phyloP scores from a whole-genome alignment of 371 early-diverging fungal species.

The Capillidium rhysosporum region DNA sequence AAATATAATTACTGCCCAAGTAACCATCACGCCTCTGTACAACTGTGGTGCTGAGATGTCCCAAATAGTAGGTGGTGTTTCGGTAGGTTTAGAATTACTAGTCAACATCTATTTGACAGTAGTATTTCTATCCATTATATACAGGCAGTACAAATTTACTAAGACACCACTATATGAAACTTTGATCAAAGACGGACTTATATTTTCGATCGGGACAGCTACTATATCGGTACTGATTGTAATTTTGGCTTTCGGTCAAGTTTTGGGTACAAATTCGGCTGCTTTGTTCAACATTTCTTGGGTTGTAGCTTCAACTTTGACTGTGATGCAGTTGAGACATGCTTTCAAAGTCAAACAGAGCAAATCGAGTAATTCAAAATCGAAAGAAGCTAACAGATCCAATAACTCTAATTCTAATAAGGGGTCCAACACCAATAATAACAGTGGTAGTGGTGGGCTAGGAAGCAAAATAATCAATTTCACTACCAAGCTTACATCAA shows the following conservation, averaged over 20 bases:
- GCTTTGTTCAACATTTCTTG: slow-evolving; percentile 7
- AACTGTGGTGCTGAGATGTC: slow-evolving; percentile 2
- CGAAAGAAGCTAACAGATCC: too few relatives aligned
- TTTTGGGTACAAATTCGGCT: slow-evolving; percentile 3
- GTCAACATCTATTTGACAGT: slow-evolving; percentile 3
- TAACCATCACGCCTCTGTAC: slow-evolving; percentile 4
- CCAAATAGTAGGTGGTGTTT: background rate
- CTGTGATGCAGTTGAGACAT: slow-evolving; percentile 4
- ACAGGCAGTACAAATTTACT: slow-evolving; percentile 3
- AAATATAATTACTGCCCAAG: background rate
- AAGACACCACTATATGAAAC: background rate
- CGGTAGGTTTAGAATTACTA: background rate
- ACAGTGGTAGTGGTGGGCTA: too few relatives aligned
- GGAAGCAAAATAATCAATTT: too few relatives aligned
- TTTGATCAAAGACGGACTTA: slow-evolving; percentile 3
- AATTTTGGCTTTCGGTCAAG: slow-evolving; percentile 1
- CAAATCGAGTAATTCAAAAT: too few relatives aligned
- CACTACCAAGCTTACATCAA: too few relatives aligned
- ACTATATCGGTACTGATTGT: background rate
- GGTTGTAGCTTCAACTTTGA: slow-evolving; percentile 7
- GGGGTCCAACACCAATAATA: too few relatives aligned
- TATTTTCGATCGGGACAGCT: background rate
- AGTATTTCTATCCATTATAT: slow-evolving; percentile 3
- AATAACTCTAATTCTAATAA: too few relatives aligned
- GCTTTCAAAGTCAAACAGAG: too few relatives aligned